A percentile compares a stretch with the other conserved stretches of the same genome.
Conservation (phyloP, 441 rosid genomes). For the Breynia disticha region DNA sequence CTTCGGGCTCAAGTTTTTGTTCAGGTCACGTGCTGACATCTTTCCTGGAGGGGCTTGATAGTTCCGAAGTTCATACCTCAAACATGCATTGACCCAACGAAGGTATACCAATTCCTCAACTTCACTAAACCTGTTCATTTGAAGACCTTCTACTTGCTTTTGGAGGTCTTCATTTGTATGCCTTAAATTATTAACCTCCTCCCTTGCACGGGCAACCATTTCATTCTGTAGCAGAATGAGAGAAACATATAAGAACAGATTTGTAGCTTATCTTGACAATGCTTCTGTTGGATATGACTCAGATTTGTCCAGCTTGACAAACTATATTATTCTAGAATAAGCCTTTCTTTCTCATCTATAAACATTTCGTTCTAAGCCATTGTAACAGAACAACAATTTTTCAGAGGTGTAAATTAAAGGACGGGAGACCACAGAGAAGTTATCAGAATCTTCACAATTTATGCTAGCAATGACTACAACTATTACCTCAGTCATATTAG, state of each 20-base stretch:
- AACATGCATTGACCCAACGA: constrained; percentile 97
- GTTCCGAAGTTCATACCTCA: constrained; percentile 85
- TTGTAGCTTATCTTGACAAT: no score
- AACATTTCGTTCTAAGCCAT: no score
- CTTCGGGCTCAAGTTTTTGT: constrained; percentile 73
- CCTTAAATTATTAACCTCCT: constrained; percentile 63
- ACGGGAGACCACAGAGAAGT: no score
- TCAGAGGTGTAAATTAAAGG: no score
- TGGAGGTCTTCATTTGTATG: constrained; percentile 74
- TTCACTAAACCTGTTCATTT: constrained; percentile 91
- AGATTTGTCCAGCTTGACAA: no score
- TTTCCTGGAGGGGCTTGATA: constrained; percentile 83
- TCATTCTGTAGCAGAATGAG: constrained; percentile 43
- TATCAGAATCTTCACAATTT: no score
- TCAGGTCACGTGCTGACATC: constrained; percentile 84
- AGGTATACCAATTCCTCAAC: constrained; percentile 97
- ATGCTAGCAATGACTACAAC: constrained; percentile 2
- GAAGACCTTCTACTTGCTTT: constrained; percentile 98
- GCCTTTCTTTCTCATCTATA: no score
- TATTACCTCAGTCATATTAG: constrained; percentile 90
- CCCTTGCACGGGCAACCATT: constrained; percentile 65
- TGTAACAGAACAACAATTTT: no score
- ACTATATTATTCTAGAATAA: no score
- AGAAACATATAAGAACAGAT: not conserved
- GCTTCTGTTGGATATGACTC: no score